Evolutionary conservation across 768 basidiomycete species (phyloP), one percentile per base, ranked within the genome.

Genomic region (Pholiota molesta): DNA sequence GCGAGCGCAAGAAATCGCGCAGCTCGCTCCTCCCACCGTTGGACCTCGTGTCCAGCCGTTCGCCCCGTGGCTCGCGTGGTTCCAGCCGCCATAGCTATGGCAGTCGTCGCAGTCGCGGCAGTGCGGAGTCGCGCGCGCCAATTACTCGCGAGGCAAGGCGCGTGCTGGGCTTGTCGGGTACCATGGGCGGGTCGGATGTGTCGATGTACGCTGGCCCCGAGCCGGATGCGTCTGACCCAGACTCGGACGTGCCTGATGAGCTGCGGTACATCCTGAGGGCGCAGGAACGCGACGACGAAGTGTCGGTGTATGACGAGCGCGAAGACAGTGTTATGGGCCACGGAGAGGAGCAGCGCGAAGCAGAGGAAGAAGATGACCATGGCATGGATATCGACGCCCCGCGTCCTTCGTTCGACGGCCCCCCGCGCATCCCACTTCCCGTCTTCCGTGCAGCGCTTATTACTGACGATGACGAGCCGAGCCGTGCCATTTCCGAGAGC

Each of bases 191-290:
- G 1, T 86, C 84, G 0, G 77, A 83, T 52, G 78, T 78, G 3
- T 81, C 81, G 23, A 75, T 68, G 28, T 81, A 81, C 54, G 73
- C 72, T 1, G 80, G 78, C 57, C 75, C 76, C 16, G 81, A 79
- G 19, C 65, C 82, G 8, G 83, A 88, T 39, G 78, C 75, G 2
- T 83, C 83, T 9, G 88, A 91, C 67, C 88, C 84, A 0, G 87
- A 92, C 70, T 90, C 87, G 1, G 91, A 94, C 66, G 90, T 93
- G n/a, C 91, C 92, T 1, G 84, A 90, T 44, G 92, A 94, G 72
- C 71, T 94, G 59, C 86, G 87, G 64, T 78, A 79, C 23, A 86
- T 94, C 52, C 72, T 94, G 26, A 78, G 76, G 5, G 69, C 69
- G 21, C 71, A 76, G 54, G 71, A 19, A 16, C 7, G 17, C 19